These are phyloP conservation scores for Knoxdaviesia proteae DNA, from an alignment of 2,329 filamentous ascomycete genomes.

Conservation along the genomic window DNA sequence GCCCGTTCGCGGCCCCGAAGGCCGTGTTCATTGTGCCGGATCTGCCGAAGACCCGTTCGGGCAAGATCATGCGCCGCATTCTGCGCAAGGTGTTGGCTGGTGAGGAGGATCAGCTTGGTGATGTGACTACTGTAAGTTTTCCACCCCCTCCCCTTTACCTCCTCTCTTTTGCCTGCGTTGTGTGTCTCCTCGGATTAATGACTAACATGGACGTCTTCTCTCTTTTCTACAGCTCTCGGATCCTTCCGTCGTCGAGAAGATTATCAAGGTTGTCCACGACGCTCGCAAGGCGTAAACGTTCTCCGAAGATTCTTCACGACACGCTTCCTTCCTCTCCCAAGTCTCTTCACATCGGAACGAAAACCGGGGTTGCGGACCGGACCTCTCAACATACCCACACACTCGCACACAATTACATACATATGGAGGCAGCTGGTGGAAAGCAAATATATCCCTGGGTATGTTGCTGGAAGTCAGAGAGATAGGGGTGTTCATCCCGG, in stretches of 20 bases:
- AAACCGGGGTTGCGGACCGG: too few relatives aligned
- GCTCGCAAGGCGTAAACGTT: constrained; percentile 26
- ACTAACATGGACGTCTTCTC: constrained; percentile 1
- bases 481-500: too few relatives aligned
- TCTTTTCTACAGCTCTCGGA: constrained; percentile 49
- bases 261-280: constrained; percentile 63
- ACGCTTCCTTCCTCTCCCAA: too few relatives aligned
- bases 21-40: constrained; percentile 79
- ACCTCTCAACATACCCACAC: too few relatives aligned
- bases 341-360: too few relatives aligned
- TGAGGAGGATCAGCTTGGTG: constrained; percentile 91
- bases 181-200: neutral
- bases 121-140: constrained; percentile 63
- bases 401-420: too few relatives aligned
- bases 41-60: constrained; percentile 88
- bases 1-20: constrained; percentile 92
- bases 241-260: constrained; percentile 71
- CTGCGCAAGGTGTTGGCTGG: constrained; percentile 92
- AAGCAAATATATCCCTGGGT: too few relatives aligned
- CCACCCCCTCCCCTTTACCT: constrained; percentile 3
- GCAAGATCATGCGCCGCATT: constrained; percentile 98
- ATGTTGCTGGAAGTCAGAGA: too few relatives aligned
- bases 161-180: neutral
- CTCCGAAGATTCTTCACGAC: too few relatives aligned
- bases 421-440: too few relatives aligned